Conservation (phyloP, 345 rosid genomes). For the Schrenkiella parvula region DNA sequence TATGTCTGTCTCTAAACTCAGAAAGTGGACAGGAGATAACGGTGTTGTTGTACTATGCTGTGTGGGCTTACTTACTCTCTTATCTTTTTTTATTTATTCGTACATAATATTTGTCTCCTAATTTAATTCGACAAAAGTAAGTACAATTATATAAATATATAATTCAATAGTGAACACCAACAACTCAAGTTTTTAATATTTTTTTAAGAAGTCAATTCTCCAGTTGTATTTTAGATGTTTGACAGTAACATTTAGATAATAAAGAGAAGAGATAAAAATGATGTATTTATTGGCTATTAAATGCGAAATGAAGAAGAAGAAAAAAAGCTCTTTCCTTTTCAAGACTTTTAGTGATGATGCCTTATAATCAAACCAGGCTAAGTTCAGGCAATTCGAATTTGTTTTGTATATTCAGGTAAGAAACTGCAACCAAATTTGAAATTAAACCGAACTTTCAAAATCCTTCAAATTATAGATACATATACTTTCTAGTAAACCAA, state of each 20-base stretch:
- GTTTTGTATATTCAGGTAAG: not conserved
- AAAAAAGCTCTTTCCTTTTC: not conserved
- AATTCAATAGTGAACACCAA: conserved; percentile 6
- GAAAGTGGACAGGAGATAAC: conserved; percentile 24
- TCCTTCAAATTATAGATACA: not conserved
- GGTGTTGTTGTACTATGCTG: conserved; percentile 3
- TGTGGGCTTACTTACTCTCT: conserved; percentile 3
- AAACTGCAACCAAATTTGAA: not conserved
- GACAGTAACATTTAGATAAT: not conserved
- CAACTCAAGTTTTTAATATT: not conserved
- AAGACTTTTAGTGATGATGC: not conserved
- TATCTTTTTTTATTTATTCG: not conserved
- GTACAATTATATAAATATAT: conserved; percentile 6
- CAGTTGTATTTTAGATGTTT: not conserved
- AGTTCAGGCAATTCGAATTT: not conserved
- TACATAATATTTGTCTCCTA: not conserved
- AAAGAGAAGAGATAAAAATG: not conserved
- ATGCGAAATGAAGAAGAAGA: not conserved
- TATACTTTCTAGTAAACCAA: not conserved
- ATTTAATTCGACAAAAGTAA: conserved; percentile 7
- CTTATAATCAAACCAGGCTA: not conserved
- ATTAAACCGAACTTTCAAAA: not conserved
- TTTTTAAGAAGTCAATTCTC: conserved; percentile 2
- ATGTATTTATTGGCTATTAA: not conserved
- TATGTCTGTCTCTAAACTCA: not conserved